Evolutionary conservation across 2,329 filamentous ascomycete genomes (phyloP), one percentile per base, ranked within the genome.

Genomic region (Sporothrix pallida): DNA sequence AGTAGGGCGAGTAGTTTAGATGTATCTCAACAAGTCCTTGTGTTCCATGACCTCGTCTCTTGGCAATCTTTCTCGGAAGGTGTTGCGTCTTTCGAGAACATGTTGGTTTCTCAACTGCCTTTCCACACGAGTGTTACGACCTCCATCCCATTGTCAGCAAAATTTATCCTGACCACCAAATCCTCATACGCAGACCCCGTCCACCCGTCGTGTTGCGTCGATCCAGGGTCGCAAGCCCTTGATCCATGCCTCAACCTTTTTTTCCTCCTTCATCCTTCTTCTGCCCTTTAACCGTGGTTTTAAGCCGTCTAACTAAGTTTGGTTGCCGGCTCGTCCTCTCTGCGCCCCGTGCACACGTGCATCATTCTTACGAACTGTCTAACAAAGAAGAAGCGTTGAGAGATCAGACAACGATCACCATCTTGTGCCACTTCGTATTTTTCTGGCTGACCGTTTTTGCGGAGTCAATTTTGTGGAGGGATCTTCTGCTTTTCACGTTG

Each of bases 161-260:
- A 7, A 65, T 23, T 20, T 10, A 65, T 63, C n/a, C 15, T 31
- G 42, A 20, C 10, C 31, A 42, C 31, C 4, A 37, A 37, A 37
- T 37, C 7, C 31, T 7, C 31, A 7, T 37, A 37, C 31, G 7
- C 31, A 37, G 9, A 37, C 42, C 58, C 23, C 15, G n/a, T 23
- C 42, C n/a, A 46, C 42, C 48, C 48, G 62, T 48, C 62, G n/a
- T 23, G 42, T 48, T 63, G 42, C 12, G 37, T 48, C 62, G 42
- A 65, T 65, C 42, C 62, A 46, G 62, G 42, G 42, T 48, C 37
- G n/a, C 62, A 48, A 46, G 58, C 60, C 58, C 60, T n/a, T 63
- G 60, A 20, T 44, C 60, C 17, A n/a, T 42, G 58, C 26, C 58
- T 62, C 58, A 42, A 31, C 5, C 10, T 56, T 12, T 56, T 23